phyloP scores from a whole-genome alignment of 2,329 filamentous ascomycete genomes.

The Paraphoma chrysanthemicola region DNA sequence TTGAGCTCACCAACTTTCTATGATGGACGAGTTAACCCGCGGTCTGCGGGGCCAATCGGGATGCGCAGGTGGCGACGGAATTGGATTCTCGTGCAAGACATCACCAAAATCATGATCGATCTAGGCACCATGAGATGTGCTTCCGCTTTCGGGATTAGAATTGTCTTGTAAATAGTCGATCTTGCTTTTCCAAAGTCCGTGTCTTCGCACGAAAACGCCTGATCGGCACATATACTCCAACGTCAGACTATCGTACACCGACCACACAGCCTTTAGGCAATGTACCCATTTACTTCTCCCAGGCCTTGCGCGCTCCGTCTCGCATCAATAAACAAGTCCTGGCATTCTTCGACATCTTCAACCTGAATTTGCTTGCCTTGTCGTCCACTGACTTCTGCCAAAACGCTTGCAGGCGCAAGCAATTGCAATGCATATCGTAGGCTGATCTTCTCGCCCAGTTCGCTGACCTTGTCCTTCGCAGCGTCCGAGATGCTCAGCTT shows the following conservation, averaged over 20 bases:
- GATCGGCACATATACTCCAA: slow-evolving; percentile 10
- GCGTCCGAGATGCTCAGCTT: slow-evolving; percentile 78
- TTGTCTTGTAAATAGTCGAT: slow-evolving; percentile 5
- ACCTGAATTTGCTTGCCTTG: slow-evolving; percentile 57
- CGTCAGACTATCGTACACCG: slow-evolving; percentile 19
- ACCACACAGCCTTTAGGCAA: slow-evolving; percentile 27
- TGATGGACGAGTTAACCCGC: slow-evolving; percentile 11
- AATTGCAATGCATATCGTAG: slow-evolving; percentile 93
- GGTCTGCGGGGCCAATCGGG: slow-evolving; percentile 29
- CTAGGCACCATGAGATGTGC: not conserved
- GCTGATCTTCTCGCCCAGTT: slow-evolving; percentile 87
- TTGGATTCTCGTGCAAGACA: not conserved
- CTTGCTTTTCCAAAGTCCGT: slow-evolving; percentile 11
- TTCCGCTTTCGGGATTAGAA: slow-evolving; percentile 2
- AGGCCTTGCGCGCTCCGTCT: slow-evolving; percentile 53
- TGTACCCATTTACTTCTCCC: slow-evolving; percentile 38
- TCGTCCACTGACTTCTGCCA: slow-evolving; percentile 72
- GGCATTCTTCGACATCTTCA: slow-evolving; percentile 63
- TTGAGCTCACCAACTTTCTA: slow-evolving; percentile 5
- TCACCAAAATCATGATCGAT: not conserved
- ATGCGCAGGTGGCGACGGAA: slow-evolving; percentile 25
- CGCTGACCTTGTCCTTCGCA: slow-evolving; percentile 85
- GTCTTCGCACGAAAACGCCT: slow-evolving; percentile 9
- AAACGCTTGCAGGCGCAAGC: slow-evolving; percentile 86
- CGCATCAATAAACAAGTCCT: slow-evolving; percentile 57